A percentile compares a stretch with the other conserved stretches of the same genome.
These are phyloP conservation scores for Ligustrum vulgare DNA, from an alignment of 257 asterid genomes.

Conservation along the genomic window DNA sequence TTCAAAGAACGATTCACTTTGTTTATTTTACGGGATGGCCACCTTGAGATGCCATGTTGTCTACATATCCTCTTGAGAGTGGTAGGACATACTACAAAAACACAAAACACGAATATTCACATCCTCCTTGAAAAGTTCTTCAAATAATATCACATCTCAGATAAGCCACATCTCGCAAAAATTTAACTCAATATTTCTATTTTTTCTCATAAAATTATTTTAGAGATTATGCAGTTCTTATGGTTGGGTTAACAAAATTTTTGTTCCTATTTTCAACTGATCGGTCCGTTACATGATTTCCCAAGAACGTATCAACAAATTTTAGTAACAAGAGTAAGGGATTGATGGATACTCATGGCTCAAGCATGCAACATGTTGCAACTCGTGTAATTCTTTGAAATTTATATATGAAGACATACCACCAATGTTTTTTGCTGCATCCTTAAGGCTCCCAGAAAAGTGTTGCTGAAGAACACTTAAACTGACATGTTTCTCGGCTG, in stretches of 20 bases:
- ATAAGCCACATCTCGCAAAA: not conserved
- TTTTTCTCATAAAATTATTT: not conserved
- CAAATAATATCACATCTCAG: not conserved
- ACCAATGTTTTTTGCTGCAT: conserved; percentile 77
- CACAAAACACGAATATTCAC: not conserved
- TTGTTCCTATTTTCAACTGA: not conserved
- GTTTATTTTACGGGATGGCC: conserved; percentile 86
- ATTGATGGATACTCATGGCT: not conserved
- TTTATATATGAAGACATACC: conserved; percentile 44
- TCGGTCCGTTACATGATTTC: not conserved
- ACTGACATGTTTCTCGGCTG: conserved; percentile 66
- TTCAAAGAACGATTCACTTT: conserved; percentile 72
- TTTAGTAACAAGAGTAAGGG: not conserved
- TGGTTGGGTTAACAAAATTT: not conserved
- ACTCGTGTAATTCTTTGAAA: not conserved
- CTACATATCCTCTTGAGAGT: conserved; percentile 82
- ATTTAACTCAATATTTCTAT: not conserved
- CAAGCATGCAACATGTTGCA: not conserved
- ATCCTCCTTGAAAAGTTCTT: not conserved
- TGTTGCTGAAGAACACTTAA: conserved; percentile 69
- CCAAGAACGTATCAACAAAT: not conserved
- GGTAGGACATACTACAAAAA: conserved; percentile 68
- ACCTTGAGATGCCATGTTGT: conserved; percentile 71
- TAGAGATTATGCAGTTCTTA: not conserved
- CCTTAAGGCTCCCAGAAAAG: conserved; percentile 72